Evolutionary conservation across 2,329 filamentous ascomycete genomes (phyloP), one percentile per base, ranked within the genome.

Genomic region (Colletotrichum sp.): DNA sequence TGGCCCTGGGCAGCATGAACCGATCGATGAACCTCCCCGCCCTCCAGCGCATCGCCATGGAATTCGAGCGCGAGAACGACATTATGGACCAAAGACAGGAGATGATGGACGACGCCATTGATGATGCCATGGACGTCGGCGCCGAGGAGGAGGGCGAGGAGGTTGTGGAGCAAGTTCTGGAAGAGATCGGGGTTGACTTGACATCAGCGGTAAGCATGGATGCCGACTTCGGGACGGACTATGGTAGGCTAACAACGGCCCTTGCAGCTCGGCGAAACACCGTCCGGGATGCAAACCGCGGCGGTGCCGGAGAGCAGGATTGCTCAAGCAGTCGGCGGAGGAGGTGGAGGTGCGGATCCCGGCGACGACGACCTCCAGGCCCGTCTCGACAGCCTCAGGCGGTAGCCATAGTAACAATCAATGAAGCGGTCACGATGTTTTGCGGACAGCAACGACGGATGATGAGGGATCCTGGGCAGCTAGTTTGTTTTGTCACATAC

Each of bases 41-140:
- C 21, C 89, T 99, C 39, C 96, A 99, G 84, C 93, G 96, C 74
- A 99, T 99, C 83, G 96, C 97, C 24, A 98, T 98, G 96, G 97
- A 99, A 82, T 99, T 99, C 81, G 97, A 99, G 87, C 94, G 95
- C 81, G 97, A 99, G 86, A 99, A 99, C 86, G 97, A 99, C 82
- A 96, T 99, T 75, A 99, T 99, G 97, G 97, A 99, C 80, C 96
- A 99, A 86, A 92, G 97, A 78, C 96, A 99, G 84, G 97, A 99
- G 85, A 98, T 99, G 95, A 99, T 99, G 97, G 96, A 99, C 83
- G 97, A 99, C 85, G 96, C 96, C 24, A 97, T 99, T 76, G 97
- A 99, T 83, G 97, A 99, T 84, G 96, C 96, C 66, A 98, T 97
- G 81, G 97, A 98, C 28, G 89, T 98, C 48, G 92, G 92, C 18